Base-by-base conservation (phyloP, 768 basidiomycete species). In the Lactarius evosmus region DNA sequence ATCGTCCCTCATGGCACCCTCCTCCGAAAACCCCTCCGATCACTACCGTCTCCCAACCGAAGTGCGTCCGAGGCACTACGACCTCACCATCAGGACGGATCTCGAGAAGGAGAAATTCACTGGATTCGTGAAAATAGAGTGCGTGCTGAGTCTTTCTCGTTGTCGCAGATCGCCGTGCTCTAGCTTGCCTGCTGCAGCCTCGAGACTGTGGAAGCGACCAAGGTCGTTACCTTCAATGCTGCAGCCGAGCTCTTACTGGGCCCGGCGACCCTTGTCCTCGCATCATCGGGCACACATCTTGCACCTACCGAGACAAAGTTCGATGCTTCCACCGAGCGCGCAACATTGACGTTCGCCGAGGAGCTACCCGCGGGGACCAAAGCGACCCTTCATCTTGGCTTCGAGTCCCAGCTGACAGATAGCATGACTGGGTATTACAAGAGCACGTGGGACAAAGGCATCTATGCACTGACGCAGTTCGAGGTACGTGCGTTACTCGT, bases 391-490 rank as follows among this genome's bases (percentile, higher is more conserved):
- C 84, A 80, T 67, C 75, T 95, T 57, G 77, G 78, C 2, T 97
- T 91, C 76, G 79, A 76, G 58, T 86, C 85, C 14, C 78, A 83
- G 69, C 78, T 98, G 51, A 84, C 81, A 2, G 82, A 81, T 44
- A 79, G 77, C 61, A 90, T 97, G 93, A 83, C 83, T 71, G 94
- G 93, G 30, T 93, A 94, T 74, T 94, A 94, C 77, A 82, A 82
- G 83, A 88, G 71, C 73, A 82, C 46, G 82, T 85, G 54, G 87
- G 86, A 34, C 81, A 84, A 67, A 83, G 82, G 68, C 83, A 83
- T 82, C 64, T 90, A 91, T 72, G 81, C 88, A 32, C 78, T 98
- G 58, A 97, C 96, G 38, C 95, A 98, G 76, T 96, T 95, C 68
- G 93, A 89, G 79, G 89, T 85, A 63, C 46, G 71, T 63, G 25